Evolutionary conservation across 495 filamentous ascomycete species (phyloP).

Genomic region (Friedmanniomyces simplex): DNA sequence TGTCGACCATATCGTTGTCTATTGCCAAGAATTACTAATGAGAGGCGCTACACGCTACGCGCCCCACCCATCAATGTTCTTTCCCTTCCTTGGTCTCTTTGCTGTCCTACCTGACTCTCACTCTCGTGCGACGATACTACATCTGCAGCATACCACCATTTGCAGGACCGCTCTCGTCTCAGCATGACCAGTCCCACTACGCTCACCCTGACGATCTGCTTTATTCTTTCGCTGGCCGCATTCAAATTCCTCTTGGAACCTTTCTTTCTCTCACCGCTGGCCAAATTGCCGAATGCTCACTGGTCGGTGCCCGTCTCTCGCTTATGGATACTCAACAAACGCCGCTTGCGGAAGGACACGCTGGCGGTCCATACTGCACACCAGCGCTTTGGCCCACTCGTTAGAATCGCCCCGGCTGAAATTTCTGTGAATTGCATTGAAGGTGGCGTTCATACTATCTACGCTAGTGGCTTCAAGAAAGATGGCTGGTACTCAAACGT

Average conservation of each 20-base stretch:
- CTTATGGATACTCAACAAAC: conserved; percentile 52
- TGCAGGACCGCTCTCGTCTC: no score
- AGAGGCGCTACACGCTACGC: no score
- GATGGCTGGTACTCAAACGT: conserved; percentile 56
- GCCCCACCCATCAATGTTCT: no score
- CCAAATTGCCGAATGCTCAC: conserved; percentile 58
- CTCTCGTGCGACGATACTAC: no score
- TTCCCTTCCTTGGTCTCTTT: no score
- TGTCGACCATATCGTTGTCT: no score
- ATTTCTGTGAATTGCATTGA: conserved; percentile 55
- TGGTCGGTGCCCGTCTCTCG: conserved; percentile 47
- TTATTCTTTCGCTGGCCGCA: background rate
- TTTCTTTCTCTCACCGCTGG: conserved; percentile 53
- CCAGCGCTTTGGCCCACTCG: conserved; percentile 43
- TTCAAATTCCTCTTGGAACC: conserved; percentile 48
- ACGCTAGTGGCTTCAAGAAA: conserved; percentile 67
- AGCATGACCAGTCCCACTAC: no score
- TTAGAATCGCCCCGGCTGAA: conserved; percentile 55
- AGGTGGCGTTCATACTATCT: conserved; percentile 56
- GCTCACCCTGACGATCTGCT: background rate
- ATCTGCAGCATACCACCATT: no score
- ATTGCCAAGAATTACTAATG: no score
- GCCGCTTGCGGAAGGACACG: conserved; percentile 34
- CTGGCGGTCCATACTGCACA: conserved; percentile 47
- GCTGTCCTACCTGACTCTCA: no score